Base-by-base conservation (phyloP, 768 basidiomycete species). In the Suillus spraguei region DNA sequence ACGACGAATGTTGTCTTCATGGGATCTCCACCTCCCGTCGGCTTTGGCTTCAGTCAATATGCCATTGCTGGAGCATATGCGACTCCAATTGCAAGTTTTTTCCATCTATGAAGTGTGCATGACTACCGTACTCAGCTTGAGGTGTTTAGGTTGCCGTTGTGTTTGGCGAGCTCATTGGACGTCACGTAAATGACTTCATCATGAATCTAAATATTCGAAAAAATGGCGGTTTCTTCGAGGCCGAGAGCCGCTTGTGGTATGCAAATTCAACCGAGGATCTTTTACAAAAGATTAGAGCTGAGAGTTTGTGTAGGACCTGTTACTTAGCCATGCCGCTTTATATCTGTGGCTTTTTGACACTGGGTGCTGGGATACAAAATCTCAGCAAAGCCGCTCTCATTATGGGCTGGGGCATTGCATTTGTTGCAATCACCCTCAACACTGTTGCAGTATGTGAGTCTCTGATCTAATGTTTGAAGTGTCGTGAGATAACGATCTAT, bases 1-100 rank as follows among this genome's bases (percentile, higher is more conserved):
- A 82, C 83, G 20, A 87, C 86, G 9, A 84, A 83, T 42, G 83
- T 81, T 0, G 82, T 85, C 6, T 86, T 86, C 71, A 70, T 86
- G 5, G 84, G 81, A 3, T 73, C 75, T 2, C 80, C 82, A 0
- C 66, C 74, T 0, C 84, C 85, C 0, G 64, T 74, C 5, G 85
- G 84, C 0, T 86, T 81, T 61, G 83, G 82, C 2, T 82, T 81
- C 68, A 74, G 65, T 41, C 77, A 75, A 62, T 76, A 77, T 64
- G 69, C 74, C 6, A 74, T 81, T n/a, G 76, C 83, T 11, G 82
- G 80, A 17, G 69, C 70, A 22, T 81, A 81, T 66, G 78, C 76
- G 33, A 81, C 82, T 3, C 82, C 78, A 0, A 80, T 85, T 65
- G 82, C 80, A 50, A 0, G 77, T 66, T 20, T 42, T 44, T 42